phyloP scores from a whole-genome alignment of 257 asterid genomes.

The Mitragyna speciosa region DNA sequence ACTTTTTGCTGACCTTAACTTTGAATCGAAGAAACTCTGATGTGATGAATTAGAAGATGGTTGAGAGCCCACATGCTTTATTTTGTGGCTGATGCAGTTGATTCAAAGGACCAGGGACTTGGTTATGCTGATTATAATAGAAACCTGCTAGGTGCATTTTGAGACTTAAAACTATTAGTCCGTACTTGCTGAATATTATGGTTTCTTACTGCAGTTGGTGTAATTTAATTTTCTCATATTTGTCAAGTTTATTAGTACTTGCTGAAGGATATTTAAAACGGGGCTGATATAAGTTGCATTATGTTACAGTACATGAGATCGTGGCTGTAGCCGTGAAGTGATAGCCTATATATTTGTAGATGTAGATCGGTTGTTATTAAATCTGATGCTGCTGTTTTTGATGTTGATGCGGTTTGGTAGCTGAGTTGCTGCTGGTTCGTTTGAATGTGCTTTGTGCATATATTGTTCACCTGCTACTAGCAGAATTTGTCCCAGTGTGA shows the following conservation, averaged over 20 bases:
- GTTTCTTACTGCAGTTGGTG: neutral
- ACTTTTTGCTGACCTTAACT: conserved; percentile 21
- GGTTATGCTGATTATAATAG: conserved; percentile 23
- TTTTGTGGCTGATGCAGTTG: conserved; percentile 38
- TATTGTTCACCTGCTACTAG: neutral
- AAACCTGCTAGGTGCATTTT: conserved; percentile 14
- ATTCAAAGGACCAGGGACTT: conserved; percentile 20
- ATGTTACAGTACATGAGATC: conserved; percentile 50
- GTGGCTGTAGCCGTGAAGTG: conserved; percentile 50
- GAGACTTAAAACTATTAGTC: neutral
- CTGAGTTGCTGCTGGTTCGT: conserved; percentile 49
- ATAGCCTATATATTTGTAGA: conserved; percentile 39
- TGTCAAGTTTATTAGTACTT: neutral
- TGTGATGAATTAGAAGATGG: conserved; percentile 36
- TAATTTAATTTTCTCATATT: neutral
- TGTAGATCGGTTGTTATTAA: conserved; percentile 34
- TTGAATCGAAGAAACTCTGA: conserved; percentile 26
- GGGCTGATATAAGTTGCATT: conserved; percentile 39
- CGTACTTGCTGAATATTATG: conserved; percentile 19
- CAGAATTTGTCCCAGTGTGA: neutral
- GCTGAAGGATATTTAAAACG: conserved; percentile 10
- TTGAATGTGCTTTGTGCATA: conserved; percentile 14
- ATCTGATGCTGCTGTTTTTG: conserved; percentile 39
- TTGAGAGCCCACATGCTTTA: conserved; percentile 16
- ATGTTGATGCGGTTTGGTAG: conserved; percentile 45